Percentiles rank a stretch among this genome's conserved stretches.
Evolutionary conservation across 805 yeast genomes (phyloP).

Genomic region (Monosporozyma yasuniensis): DNA sequence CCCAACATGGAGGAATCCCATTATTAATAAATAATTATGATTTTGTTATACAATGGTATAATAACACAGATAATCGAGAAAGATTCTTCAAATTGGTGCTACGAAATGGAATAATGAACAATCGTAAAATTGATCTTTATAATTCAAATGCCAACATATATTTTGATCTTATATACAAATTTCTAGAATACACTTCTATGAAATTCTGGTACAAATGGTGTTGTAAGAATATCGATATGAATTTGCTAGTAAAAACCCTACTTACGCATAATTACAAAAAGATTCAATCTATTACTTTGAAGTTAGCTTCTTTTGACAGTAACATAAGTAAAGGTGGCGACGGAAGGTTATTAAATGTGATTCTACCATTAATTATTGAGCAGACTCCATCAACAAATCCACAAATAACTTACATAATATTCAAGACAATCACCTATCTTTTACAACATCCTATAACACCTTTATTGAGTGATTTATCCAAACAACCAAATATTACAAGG

Average conservation of each 20-base stretch:
- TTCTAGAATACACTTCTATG: slow-evolving; percentile 15
- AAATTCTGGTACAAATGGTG: slow-evolving; percentile 26
- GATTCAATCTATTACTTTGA: slow-evolving; percentile 20
- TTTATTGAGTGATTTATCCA: background rate
- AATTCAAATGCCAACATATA: slow-evolving; percentile 9
- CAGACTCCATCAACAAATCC: slow-evolving; percentile 2
- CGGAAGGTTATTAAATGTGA: slow-evolving; percentile 13
- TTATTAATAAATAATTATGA: slow-evolving; percentile 6
- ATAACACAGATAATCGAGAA: background rate
- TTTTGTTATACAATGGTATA: slow-evolving; percentile 3
- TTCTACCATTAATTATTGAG: slow-evolving; percentile 8
- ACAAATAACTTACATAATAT: slow-evolving; percentile 17
- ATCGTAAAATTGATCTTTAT: slow-evolving; percentile 8
- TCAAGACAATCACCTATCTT: slow-evolving; percentile 20
- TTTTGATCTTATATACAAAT: slow-evolving; percentile 17
- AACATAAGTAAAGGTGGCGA: slow-evolving; percentile 3
- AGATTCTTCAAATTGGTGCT: slow-evolving; percentile 7
- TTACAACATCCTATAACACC: slow-evolving; percentile 7
- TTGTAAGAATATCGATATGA: slow-evolving; percentile 10
- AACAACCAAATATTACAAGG: background rate
- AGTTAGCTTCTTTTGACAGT: slow-evolving; percentile 13
- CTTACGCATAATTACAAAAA: slow-evolving; percentile 8
- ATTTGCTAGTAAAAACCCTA: slow-evolving; percentile 7
- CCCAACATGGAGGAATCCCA: slow-evolving; percentile 23
- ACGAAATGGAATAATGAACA: slow-evolving; percentile 23